Evolutionary conservation across 176 grass and related monocot species (phyloP), one percentile per base, ranked within the genome.

Genomic region (Carex myosuroides): DNA sequence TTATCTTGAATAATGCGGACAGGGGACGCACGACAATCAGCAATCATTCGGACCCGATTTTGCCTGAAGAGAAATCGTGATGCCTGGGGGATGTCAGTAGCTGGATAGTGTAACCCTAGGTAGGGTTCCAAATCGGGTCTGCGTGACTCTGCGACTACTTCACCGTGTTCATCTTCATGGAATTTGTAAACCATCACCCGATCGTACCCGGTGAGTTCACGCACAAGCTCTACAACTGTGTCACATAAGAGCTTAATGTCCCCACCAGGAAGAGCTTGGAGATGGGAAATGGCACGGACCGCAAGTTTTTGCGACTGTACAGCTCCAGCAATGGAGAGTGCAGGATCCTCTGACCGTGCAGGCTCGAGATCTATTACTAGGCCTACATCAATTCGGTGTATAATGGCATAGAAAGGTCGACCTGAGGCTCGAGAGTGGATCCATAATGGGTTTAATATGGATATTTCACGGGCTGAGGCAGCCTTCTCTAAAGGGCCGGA

Each of bases 111-210:
- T 73, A 99, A 91, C 52, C 96, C 96, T 26, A 93, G 69, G 83
- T 99, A 99, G 18, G 96, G 91, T 79, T 99, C 96, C 44, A 99
- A 91, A 64, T 99, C 88, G 60, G 61, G 83, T 33, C 93, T 85
- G 16, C 89, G 76, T 79, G 89, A 88, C 91, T 99, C 96, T 0
- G 96, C 89, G 0, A 99, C 89, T 8, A 99, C 96, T 83, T 99
- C 96, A 5, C 96, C 96, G 0, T 99, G 96, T 84, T 99, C 96
- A 46, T 99, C 96, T 2, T 99, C 96, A 60, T 99, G 96, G 86
- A 99, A 99, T 81, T 85, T 93, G 85, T 99, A 99, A 81, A 99
- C 93, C 96, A 99, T 99, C 79, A 99, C 96, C 64, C 96, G 91
- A 79, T 99, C 91, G 13, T 95, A 99, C 4, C 93, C 93, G 1